phyloP scores from a whole-genome alignment of 805 yeast genomes.

The Starmerella khaoyaiensis region DNA sequence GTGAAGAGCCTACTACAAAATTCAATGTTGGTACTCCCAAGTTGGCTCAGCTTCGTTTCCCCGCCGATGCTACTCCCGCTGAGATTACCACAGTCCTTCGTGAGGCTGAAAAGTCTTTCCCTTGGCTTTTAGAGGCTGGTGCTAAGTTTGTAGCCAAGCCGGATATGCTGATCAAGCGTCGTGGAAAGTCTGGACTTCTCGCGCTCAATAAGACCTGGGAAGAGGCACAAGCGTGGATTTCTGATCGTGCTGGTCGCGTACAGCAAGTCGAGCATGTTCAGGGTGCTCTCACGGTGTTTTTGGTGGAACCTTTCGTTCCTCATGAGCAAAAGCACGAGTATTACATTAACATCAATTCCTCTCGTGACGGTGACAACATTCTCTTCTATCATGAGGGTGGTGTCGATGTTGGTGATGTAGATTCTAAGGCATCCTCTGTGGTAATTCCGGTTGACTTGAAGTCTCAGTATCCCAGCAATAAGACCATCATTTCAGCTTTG shows the following conservation, averaged over 20 bases:
- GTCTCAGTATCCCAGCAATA: constrained; percentile 32
- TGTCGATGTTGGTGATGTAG: constrained; percentile 38
- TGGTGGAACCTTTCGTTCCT: constrained; percentile 38
- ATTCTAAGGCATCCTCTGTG: constrained; percentile 34
- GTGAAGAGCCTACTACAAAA: constrained; percentile 26
- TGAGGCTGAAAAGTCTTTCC: constrained; percentile 30
- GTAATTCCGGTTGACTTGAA: constrained; percentile 34
- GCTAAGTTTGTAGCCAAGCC: constrained; percentile 36
- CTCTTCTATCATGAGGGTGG: constrained; percentile 39
- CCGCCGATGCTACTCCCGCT: constrained; percentile 20
- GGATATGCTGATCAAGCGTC: constrained; percentile 36
- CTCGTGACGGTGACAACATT: constrained; percentile 37
- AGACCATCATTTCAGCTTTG: constrained; percentile 26
- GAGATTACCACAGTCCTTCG: constrained; percentile 28
- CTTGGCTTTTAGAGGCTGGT: constrained; percentile 31
- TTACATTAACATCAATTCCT: constrained; percentile 38
- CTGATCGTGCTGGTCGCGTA: constrained; percentile 32
- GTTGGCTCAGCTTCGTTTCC: constrained; percentile 30
- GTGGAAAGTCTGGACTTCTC: constrained; percentile 35
- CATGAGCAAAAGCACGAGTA: constrained; percentile 36
- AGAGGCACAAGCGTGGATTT: constrained; percentile 34
- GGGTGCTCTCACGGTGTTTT: constrained; percentile 32
- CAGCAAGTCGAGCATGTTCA: constrained; percentile 32
- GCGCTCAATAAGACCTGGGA: constrained; percentile 35
- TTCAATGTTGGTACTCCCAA: constrained; percentile 28